Base-by-base conservation (phyloP, 2,329 filamentous ascomycete genomes). In the Penicillium sclerotiorum region DNA sequence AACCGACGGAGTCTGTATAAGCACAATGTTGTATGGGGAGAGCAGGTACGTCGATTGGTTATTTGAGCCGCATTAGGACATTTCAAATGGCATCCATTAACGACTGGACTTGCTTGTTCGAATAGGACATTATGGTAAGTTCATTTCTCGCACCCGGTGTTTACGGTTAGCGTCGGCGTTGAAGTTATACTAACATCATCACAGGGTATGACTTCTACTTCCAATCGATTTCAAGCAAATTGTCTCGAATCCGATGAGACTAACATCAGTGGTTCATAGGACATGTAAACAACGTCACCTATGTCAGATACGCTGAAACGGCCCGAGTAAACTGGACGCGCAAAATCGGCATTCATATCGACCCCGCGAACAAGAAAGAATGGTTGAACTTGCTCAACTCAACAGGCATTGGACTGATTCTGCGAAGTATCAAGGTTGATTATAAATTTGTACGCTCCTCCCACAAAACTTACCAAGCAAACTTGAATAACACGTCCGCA, bases 221-320 rank as follows among this genome's bases (percentile, higher is more conserved):
- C 27, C 3, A 30, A 8, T 9, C 22, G 11, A 8, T n/a, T 20
- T 17, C 1, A n/a, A 2, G 17, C 6, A 8, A 23, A 22, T 25
- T 5, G 4, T 1, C 22, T 5, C 8, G 20, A 18, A 12, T n/a
- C 3, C 1, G n/a, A 13, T 36, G 21, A 23, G 25, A 22, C 49
- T 45, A 43, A 58, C 20, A 36, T 23, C 12, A 18, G n/a, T 8
- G 5, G 8, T 15, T 30, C 8, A 25, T 13, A 84, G 83, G 85
- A 41, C 90, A 96, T 69, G 87, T 96, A 41, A 96, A 95, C 68
- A 95, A 95, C 61, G 85, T 92, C 55, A 83, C 82, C 57, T 95
- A 95, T 70, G 85, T 88, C 60, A 82, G 88, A 53, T 95, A 89
- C 68, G 90, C 90, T 28, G 92, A 96, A 69, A 86, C 87, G 5